Evolutionary conservation across 345 rosid genomes (phyloP).

Genomic region (Raphanus raphanistrum): DNA sequence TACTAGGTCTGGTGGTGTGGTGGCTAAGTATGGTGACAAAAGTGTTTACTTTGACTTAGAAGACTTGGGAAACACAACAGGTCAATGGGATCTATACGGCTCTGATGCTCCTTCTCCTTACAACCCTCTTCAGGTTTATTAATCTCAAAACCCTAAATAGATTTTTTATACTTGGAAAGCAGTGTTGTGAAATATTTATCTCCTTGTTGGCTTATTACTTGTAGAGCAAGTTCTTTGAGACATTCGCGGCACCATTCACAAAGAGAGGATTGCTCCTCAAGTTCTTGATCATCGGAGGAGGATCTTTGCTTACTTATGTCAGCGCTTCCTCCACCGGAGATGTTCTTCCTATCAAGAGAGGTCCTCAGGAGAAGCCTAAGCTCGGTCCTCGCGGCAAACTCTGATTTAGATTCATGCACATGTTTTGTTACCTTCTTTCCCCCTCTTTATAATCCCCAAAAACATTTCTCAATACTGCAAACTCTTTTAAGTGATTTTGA

Average conservation of each 20-base stretch:
- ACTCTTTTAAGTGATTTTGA: constrained; percentile 1
- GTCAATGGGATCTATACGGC: constrained; percentile 96
- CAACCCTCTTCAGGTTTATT: constrained; percentile 84
- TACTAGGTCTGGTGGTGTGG: constrained; percentile 56
- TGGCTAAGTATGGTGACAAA: constrained; percentile 95
- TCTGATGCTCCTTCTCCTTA: constrained; percentile 98
- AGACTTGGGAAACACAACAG: constrained; percentile 93
- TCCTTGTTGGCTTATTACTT: constrained; percentile 16
- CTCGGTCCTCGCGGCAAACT: constrained; percentile 90
- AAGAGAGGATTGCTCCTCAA: constrained; percentile 94
- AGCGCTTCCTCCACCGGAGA: constrained; percentile 72
- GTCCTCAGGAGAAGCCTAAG: constrained; percentile 94
- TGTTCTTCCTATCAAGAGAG: constrained; percentile 87
- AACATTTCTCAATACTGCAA: constrained; percentile 24
- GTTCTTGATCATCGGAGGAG: constrained; percentile 90
- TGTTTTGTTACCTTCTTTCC: constrained; percentile 6
- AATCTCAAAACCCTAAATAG: not conserved
- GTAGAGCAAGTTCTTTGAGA: constrained; percentile 99
- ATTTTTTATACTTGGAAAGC: not conserved
- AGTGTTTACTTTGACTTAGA: constrained; percentile 95
- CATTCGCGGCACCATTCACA: constrained; percentile 90
- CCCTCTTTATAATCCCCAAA: constrained; percentile 11
- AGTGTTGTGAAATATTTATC: not conserved
- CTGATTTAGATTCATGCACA: constrained; percentile 36
- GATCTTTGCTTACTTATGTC: constrained; percentile 66